Evolutionary conservation across 768 basidiomycete species (phyloP), one percentile per base, ranked within the genome.

Genomic region (Lactarius quietus): DNA sequence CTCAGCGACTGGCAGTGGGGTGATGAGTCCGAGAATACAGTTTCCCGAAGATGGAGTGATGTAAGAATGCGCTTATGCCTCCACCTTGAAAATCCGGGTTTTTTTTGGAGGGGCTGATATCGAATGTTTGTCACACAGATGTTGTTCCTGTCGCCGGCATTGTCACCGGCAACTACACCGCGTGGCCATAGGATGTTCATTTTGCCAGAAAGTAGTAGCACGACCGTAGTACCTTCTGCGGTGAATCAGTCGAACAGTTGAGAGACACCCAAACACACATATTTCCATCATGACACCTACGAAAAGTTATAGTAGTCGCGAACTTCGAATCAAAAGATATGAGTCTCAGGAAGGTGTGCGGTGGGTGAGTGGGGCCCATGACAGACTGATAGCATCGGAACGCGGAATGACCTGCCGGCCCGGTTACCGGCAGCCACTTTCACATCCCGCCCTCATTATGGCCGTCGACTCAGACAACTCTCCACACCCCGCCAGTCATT

Each of bases 1-100:
- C 72, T 84, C 17, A 73, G 70, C 12, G 74, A 70, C 3, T 80
- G 76, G 77, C 69, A 74, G 60, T 79, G 77, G 78, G 71, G 70
- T 3, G 65, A 72, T 41, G 71, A 64, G 20, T 64, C 48, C 15
- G 58, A 43, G 39, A 45, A 23, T 18, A 4, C 53, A 7, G 35
- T 7, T 28, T 26, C 69, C 26, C 45, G 61, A 58, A 52, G 65
- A 54, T 53, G 56, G 35, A 70, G 61, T 23, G 67, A 69, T 54
- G 67, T 68, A 41, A 39, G 48, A 26, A 29, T 36, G 36, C 39
- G 14, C 18, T 33, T 35, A 45, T 23, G 20, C 4, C 18, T 18
- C 17, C 51, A 55, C 23, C 26, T 10, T 26, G 48, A 17, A n/a
- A 53, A 56, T 62, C 55, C 29, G 33, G 29, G 62, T 35, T 41